Evolutionary conservation across 345 rosid genomes (phyloP).

Genomic region (Carallia pectinifolia): DNA sequence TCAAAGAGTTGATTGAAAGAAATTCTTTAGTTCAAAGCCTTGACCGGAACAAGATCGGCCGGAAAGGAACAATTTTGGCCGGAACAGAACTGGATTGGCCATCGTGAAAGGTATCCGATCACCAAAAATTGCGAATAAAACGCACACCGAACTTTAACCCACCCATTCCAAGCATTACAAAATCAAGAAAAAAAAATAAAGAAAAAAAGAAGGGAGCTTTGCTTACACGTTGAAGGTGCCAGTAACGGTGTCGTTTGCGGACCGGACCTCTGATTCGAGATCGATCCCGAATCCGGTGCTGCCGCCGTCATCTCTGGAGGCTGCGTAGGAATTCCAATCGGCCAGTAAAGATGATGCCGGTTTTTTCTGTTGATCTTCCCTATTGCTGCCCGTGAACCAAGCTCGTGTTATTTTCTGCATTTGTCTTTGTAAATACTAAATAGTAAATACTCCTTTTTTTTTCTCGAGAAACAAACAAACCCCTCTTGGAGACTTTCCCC

Average conservation of each 20-base stretch:
- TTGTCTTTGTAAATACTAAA: neutral
- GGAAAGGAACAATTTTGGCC: too few relatives aligned
- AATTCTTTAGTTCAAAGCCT: too few relatives aligned
- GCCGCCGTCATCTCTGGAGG: constrained; percentile 3
- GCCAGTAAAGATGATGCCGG: constrained; percentile 25
- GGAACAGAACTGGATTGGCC: too few relatives aligned
- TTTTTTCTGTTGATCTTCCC: constrained; percentile 15
- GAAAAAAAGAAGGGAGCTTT: neutral
- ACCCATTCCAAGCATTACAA: neutral
- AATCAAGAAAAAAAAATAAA: neutral
- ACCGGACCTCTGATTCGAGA: constrained; percentile 33
- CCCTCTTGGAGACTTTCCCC: neutral
- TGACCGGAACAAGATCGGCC: too few relatives aligned
- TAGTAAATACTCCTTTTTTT: too few relatives aligned
- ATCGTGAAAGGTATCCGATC: too few relatives aligned
- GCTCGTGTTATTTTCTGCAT: constrained; percentile 22
- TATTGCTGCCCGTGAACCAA: constrained; percentile 20
- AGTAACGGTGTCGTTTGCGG: constrained; percentile 28
- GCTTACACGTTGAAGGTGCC: constrained; percentile 35
- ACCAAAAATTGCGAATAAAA: neutral
- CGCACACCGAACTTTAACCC: too few relatives aligned
- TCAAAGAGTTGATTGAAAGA: too few relatives aligned
- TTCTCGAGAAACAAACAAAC: neutral
- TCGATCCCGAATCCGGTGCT: constrained; percentile 19
- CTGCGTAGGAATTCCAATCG: constrained; percentile 34